phyloP scores from a whole-genome alignment of 768 basidiomycete species.

The Austroboletus festivus region DNA sequence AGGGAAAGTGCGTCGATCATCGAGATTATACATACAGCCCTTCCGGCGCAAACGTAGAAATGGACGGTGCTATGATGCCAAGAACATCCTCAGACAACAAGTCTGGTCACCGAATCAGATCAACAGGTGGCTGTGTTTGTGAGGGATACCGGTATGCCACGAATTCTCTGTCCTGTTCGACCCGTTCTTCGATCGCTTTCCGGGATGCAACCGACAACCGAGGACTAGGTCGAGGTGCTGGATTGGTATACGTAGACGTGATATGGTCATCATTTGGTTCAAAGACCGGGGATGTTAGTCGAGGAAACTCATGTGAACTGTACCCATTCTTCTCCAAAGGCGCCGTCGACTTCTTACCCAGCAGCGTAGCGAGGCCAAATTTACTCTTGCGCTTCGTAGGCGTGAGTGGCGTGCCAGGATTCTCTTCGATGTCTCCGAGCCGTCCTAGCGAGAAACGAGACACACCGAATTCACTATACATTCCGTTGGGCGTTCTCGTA shows the following conservation, averaged over 20 bases:
- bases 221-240: slow-evolving; percentile 46
- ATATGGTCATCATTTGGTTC: slow-evolving; percentile 50
- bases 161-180: slow-evolving; percentile 83
- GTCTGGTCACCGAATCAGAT: slow-evolving; percentile 47
- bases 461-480: slow-evolving; percentile 73
- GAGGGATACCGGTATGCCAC: slow-evolving; percentile 88
- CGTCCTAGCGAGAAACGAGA: slow-evolving; percentile 57
- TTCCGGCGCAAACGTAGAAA: slow-evolving; percentile 2
- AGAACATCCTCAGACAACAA: neutral
- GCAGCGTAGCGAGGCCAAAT: slow-evolving; percentile 63
- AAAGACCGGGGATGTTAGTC: slow-evolving; percentile 40
- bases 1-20: slow-evolving; percentile 7
- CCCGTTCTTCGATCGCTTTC: slow-evolving; percentile 72
- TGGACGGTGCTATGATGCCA: slow-evolving; percentile 4
- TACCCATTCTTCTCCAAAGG: slow-evolving; percentile 32
- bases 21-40: slow-evolving; percentile 7
- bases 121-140: slow-evolving; percentile 58
- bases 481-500: slow-evolving; percentile 31
- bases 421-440: slow-evolving; percentile 31
- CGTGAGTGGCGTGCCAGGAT: slow-evolving; percentile 28
- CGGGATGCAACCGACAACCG: slow-evolving; percentile 65
- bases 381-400: slow-evolving; percentile 66
- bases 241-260: slow-evolving; percentile 45
- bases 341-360: slow-evolving; percentile 52
- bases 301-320: slow-evolving; percentile 46